phyloP scores from a whole-genome alignment of 148 eudicot genomes.

The Rhododendron kiyosumense region DNA sequence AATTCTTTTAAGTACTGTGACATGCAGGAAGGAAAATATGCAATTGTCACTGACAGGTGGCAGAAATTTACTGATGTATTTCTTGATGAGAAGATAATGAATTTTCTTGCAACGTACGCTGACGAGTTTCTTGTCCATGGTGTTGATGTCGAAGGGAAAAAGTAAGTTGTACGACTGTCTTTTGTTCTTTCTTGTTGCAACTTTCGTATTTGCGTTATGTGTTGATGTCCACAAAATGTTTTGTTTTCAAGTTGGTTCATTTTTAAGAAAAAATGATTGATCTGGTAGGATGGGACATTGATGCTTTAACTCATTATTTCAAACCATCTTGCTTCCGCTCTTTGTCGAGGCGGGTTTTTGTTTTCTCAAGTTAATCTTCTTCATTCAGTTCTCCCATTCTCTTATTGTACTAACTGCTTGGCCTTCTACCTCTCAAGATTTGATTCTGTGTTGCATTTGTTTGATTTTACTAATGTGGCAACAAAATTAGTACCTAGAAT shows the following conservation, averaged over 20 bases:
- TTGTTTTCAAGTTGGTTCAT: not conserved
- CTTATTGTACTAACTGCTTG: not conserved
- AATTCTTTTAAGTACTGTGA: not conserved
- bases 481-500: not conserved
- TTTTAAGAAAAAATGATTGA: not conserved
- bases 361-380: not conserved
- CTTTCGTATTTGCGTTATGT: not conserved
- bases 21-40: conserved; percentile 77
- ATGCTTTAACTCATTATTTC: not conserved
- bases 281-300: not conserved
- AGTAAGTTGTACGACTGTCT: conserved; percentile 33
- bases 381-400: not conserved
- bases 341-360: not conserved
- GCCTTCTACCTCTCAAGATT: not conserved
- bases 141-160: conserved; percentile 99
- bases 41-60: conserved; percentile 97
- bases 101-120: conserved; percentile 73
- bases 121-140: conserved; percentile 99
- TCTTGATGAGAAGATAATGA: conserved; percentile 62
- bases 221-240: not conserved
- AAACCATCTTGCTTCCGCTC: not conserved
- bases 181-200: conserved; percentile 5
- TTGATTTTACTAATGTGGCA: not conserved
- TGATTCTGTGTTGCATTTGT: not conserved
- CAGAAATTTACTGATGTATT: conserved; percentile 87